Evolutionary conservation across 2,329 filamentous ascomycete species (phyloP).

Genomic region (Fusarium austroafricanum): DNA sequence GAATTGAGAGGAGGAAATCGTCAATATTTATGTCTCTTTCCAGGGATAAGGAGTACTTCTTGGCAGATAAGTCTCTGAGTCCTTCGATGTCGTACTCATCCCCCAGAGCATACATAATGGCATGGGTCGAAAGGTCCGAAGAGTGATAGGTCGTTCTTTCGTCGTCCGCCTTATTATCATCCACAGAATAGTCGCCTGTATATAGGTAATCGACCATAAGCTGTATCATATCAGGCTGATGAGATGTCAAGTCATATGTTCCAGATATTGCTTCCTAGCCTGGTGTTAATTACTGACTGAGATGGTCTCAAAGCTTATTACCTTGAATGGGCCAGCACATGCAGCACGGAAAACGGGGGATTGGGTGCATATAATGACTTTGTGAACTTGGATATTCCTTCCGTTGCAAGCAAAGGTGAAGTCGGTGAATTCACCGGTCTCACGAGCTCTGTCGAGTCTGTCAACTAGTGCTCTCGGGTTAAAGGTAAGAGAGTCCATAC

Average conservation of each 20-base stretch:
- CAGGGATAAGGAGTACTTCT: slow-evolving; percentile 14
- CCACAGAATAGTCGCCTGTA: slow-evolving; percentile 5
- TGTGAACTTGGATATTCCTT: background rate
- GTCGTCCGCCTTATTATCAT: rapidly evolving
- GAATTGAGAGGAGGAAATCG: slow-evolving; percentile 13
- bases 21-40: background rate
- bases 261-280: slow-evolving; percentile 11
- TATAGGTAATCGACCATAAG: slow-evolving; percentile 37
- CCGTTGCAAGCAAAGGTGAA: background rate
- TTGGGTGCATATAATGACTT: slow-evolving; percentile 12
- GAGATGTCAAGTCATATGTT: slow-evolving; percentile 14
- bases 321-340: slow-evolving; percentile 14
- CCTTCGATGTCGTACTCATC: slow-evolving; percentile 32
- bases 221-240: slow-evolving; percentile 5
- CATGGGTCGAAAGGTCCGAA: background rate
- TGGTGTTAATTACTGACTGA: background rate
- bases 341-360: slow-evolving; percentile 19
- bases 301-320: background rate
- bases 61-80: background rate
- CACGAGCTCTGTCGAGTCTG: background rate
- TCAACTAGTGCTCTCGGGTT: background rate
- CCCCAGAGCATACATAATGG: slow-evolving; percentile 17
- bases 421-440: slow-evolving; percentile 6
- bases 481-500: background rate
- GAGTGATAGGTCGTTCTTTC: rapidly evolving